Base-by-base conservation (phyloP, 2,329 filamentous ascomycete species). In the Polytolypa hystricis region DNA sequence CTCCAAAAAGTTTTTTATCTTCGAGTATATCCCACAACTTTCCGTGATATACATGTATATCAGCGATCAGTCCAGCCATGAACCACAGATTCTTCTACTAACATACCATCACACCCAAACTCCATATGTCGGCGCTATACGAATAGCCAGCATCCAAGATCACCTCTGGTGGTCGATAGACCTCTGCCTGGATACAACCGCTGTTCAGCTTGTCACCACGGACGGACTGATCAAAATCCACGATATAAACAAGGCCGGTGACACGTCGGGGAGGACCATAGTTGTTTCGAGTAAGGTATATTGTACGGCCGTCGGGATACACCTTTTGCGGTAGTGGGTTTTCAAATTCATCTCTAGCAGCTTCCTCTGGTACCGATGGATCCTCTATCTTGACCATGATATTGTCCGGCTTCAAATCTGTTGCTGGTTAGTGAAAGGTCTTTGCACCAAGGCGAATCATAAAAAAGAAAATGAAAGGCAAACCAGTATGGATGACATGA, bases 361-460 rank as follows among this genome's bases (percentile, higher is more conserved):
- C 40, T 9, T 42, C 33, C 10, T 48, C 46, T 17, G 52, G 33
- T 11, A 50, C 31, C 4, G 47, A 51, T 16, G 30, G 41, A 37
- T 56, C 49, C 18, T 53, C 52, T 1, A 60, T 15, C 30, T 45
- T 47, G 29, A 61, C 41, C 41, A 66, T 53, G 17, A 65, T 60
- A 37, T 66, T 66, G 37, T 62, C 58, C 0, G 61, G 55, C 32
- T 65, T 66, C 20, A 66, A 47, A 44, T 66, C 60, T 53, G 26
- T 33, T 31, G 3, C 9, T 38, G 5, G 18, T 43, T 31, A 39
- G 30, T 17, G 35, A 38, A 38, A 38, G 23, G 27, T 27, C 11
- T 30, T 35, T 29, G n/a, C 12, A 29, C 9, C 29, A 14, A 42
- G 30, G 29, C 19, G 33, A 14, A 35, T 25, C 27, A 23, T 18